phyloP scores from a whole-genome alignment of 2,329 filamentous ascomycete species.

The Ophiostoma piceae region DNA sequence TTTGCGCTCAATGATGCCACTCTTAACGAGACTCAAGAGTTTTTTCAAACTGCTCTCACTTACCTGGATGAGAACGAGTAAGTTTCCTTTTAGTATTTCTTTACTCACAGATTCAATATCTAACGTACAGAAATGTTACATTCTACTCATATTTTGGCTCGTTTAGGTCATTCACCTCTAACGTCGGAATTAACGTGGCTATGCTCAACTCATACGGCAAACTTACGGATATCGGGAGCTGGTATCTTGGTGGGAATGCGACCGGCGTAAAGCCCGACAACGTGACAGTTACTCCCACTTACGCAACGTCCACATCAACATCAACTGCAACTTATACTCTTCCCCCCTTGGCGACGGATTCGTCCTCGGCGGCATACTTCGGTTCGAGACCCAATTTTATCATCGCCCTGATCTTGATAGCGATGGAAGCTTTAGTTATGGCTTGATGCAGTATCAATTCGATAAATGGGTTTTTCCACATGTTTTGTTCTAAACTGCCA shows the following conservation, averaged over 20 bases:
- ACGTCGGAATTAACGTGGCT: slow-evolving; percentile 65
- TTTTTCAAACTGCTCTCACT: slow-evolving; percentile 60
- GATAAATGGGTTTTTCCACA: background rate
- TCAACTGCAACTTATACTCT: slow-evolving; percentile 14
- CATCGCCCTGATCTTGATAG: background rate
- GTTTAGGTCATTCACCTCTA: slow-evolving; percentile 63
- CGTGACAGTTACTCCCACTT: slow-evolving; percentile 9
- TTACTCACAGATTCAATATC: background rate
- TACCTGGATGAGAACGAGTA: slow-evolving; percentile 57
- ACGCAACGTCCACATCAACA: background rate
- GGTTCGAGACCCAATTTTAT: background rate
- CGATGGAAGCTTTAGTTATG: background rate
- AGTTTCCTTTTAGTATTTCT: slow-evolving; percentile 27
- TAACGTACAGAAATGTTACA: slow-evolving; percentile 44
- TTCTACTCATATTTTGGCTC: slow-evolving; percentile 71
- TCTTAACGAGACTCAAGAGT: slow-evolving; percentile 53
- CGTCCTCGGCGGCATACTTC: background rate
- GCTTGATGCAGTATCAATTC: background rate
- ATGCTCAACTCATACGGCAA: slow-evolving; percentile 63
- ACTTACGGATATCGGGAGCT: slow-evolving; percentile 68
- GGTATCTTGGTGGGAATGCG: slow-evolving; percentile 59
- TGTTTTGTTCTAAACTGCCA: background rate
- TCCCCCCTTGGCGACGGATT: slow-evolving; percentile 5
- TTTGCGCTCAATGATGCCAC: slow-evolving; percentile 58
- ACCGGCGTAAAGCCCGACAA: slow-evolving; percentile 41